Evolutionary conservation across 2,329 filamentous ascomycete species (phyloP), one percentile per base, ranked within the genome.

Genomic region (Clarireedia hainanense): DNA sequence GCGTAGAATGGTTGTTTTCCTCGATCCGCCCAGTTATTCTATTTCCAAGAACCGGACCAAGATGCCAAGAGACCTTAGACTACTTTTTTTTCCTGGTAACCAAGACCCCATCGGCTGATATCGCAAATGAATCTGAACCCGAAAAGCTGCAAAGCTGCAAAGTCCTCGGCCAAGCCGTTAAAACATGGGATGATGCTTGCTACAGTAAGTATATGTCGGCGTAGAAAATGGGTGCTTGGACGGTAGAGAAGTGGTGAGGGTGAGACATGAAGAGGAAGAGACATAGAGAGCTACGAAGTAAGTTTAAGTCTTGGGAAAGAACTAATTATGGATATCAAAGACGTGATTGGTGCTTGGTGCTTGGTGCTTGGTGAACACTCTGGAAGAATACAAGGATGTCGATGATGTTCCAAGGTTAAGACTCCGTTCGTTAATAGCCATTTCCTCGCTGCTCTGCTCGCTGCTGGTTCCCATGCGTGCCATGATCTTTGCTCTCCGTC

Each of bases 11-110:
- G 17, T 30, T 52, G 39, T 15, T 37, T 30, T 45, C 17, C 40
- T 45, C 9, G 17, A 47, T 17, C 46, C 46, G 27, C 49, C 37
- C 10, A 42, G 42, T 39, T 20, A 42, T 50, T 50, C 49, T 40
- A 42, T 23, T 20, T 14, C 43, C 43, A 20, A 23, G 12, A 24
- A 5, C 17, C 17, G 12, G 12, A 46, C 43, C 43, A 17, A 42
- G 39, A 37, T 40, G 43, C 43, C 51, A 53, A 53, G 42, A 48
- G 42, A 48, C 20, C 43, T 53, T 48, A 30, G 27, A 45, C 34
- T 40, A 34, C 43, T 42, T 42, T n/a, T n/a, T 15, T 42, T 20
- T 42, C 39, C 39, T 17, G 20, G 15, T 42, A 42, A 42, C n/a
- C 39, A n/a, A 42, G 20, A 15, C 39, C 17, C 20, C n/a, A 6